Percentiles rank a stretch among this genome's conserved stretches.
These are phyloP conservation scores for Phytopythium sindhum DNA, from an alignment of 352 stramenopile species.

Conservation along the genomic window DNA sequence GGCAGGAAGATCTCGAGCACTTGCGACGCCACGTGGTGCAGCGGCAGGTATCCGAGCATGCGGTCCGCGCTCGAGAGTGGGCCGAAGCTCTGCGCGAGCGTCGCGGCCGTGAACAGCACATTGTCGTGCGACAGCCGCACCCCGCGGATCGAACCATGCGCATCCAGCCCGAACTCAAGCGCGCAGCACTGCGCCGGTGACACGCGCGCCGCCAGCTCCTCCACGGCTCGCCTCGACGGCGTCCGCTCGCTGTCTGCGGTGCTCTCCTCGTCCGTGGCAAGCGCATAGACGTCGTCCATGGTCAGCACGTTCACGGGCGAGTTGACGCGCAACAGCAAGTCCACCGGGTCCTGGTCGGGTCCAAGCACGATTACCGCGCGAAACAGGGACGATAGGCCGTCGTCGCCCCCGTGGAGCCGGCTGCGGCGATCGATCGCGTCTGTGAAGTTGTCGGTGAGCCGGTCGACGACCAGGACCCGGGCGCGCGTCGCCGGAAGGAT, in stretches of 20 bases:
- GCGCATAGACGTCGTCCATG: conserved; percentile 33
- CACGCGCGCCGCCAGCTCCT: conserved; percentile 26
- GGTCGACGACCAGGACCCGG: conserved; percentile 58
- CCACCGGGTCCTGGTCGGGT: conserved; percentile 16
- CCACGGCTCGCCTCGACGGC: conserved; percentile 22
- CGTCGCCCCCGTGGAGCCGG: conserved; percentile 3
- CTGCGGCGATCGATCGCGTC: conserved; percentile 26
- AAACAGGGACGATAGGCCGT: conserved; percentile 11
- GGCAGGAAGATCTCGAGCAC: conserved; percentile 77
- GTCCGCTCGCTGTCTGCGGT: conserved; percentile 15
- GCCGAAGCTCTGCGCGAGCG: conserved; percentile 55
- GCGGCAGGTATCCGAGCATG: conserved; percentile 63
- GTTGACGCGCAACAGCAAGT: conserved; percentile 19
- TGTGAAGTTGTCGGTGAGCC: conserved; percentile 42
- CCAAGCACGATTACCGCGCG: conserved; percentile 49
- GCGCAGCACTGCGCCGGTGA: conserved; percentile 44
- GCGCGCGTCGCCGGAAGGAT: conserved; percentile 55
- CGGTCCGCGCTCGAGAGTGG: conserved; percentile 44
- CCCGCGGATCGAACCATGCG: conserved; percentile 37
- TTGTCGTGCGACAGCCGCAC: conserved; percentile 81
- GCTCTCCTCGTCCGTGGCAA: conserved; percentile 25
- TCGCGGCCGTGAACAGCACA: conserved; percentile 71
- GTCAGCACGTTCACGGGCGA: conserved; percentile 43
- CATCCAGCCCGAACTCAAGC: conserved; percentile 67
- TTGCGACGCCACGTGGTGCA: conserved; percentile 65